phyloP scores from a whole-genome alignment of 768 basidiomycete species.

The Rossbeevera mucosa region DNA sequence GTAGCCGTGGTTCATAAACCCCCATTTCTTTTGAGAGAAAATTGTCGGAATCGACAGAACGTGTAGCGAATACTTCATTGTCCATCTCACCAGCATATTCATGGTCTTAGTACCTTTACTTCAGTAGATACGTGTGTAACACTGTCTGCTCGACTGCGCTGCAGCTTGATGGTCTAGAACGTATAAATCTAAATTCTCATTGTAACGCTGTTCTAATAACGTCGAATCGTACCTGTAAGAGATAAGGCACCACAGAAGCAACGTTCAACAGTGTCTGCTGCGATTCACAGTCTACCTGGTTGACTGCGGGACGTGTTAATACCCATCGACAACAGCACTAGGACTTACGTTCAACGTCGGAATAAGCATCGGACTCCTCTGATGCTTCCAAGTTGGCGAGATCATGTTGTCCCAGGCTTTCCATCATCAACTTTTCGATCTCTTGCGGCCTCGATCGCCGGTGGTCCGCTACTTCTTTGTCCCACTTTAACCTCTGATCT shows the following conservation, averaged over 20 bases:
- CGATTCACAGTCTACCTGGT: constrained; percentile 19
- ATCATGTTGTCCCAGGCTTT: constrained; percentile 36
- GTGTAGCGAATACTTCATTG: neutral
- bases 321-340: neutral
- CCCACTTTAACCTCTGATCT: constrained; percentile 69
- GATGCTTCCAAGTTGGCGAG: constrained; percentile 26
- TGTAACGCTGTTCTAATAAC: neutral
- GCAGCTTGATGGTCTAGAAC: constrained; percentile 42
- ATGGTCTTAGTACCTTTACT: constrained; percentile 48
- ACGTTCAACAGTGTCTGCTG: constrained; percentile 32
- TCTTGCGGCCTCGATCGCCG: constrained; percentile 59
- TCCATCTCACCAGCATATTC: constrained; percentile 11
- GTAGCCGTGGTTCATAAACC: constrained; percentile 47
- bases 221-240: constrained; percentile 44
- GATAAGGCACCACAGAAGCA: constrained; percentile 40
- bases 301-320: constrained; percentile 11
- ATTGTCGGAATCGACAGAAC: neutral
- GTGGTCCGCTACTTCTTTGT: constrained; percentile 63
- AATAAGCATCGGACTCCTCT: constrained; percentile 3
- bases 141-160: constrained; percentile 48
- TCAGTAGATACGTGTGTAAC: constrained; percentile 44
- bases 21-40: neutral
- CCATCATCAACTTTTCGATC: constrained; percentile 40
- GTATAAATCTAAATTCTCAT: neutral
- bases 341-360: constrained; percentile 11